Evolutionary conservation across 805 yeast genomes (phyloP), one percentile per base, ranked within the genome.

Genomic region (Priceomyces melissophilus): DNA sequence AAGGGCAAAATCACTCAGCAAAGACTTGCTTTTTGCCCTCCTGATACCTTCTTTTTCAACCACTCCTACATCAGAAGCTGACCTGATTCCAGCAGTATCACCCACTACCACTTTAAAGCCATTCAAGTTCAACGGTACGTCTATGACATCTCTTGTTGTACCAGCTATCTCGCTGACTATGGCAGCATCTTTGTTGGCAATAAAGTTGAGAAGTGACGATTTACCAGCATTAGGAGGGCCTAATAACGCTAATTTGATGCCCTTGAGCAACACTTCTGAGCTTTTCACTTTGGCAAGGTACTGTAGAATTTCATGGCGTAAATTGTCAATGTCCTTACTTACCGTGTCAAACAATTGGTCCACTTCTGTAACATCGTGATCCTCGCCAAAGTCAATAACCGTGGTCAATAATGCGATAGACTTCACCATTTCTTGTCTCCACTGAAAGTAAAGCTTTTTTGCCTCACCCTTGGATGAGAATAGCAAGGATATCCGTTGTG

Each of bases 221-320:
- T 93, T 93, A 0, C 99, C 99, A 1, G 96, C 96, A 60, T 93
- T 93, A 1, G 99, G 96, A 5, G 95, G 93, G 0, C 99, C 99
- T 10, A 90, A 48, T 8, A 93, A 65, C 0, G 83, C 79, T 17
- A 90, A 53, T 42, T 78, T 78, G 23, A 91, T 79, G 1, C 99
- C 99, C 16, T 75, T 69, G 31, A 82, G 60, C 11, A 91, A 59
- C 1, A 90, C 65, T 48, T 81, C 85, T 0, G 87, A 76, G 40
- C 78, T 64, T 30, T 69, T 67, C 4, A 82, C 76, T 51, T 70
- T 77, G 1, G 46, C 35, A 16, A 79, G 50, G 48, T 75, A 78
- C 10, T 55, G 42, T 0, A 53, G 42, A 10, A 89, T 68, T 26
- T 82, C 81, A 0, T 3, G 4, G 12, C 71, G 60, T 10, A 90